phyloP scores from a whole-genome alignment of 495 filamentous ascomycete genomes.

The Hypoxylon perforatum region DNA sequence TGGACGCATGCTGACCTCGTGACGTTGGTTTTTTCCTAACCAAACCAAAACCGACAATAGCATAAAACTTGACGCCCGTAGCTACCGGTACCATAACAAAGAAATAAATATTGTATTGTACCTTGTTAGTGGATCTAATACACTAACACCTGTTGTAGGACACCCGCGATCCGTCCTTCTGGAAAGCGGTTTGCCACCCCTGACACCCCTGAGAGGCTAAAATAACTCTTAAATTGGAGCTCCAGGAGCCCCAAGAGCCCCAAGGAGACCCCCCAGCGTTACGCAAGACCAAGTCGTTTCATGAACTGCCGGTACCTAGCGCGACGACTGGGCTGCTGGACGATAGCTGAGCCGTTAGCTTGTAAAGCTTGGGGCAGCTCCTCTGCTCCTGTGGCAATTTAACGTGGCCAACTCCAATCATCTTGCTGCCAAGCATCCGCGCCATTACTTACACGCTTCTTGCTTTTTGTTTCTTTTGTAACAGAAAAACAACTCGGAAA shows the following conservation, averaged over 20 bases:
- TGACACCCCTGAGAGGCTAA: slow-evolving; percentile 1
- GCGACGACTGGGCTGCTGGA: slow-evolving; percentile 8
- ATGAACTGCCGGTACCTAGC: slow-evolving; percentile 36
- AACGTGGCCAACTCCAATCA: slow-evolving; percentile 21
- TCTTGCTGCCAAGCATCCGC: neutral
- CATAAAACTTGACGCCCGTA: too few relatives aligned
- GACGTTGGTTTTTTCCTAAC: too few relatives aligned
- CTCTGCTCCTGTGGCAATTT: slow-evolving; percentile 9
- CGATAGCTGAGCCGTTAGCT: slow-evolving; percentile 4
- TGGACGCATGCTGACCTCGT: too few relatives aligned
- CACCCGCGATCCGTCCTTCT: slow-evolving; percentile 23
- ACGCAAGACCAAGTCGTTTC: slow-evolving; percentile 38
- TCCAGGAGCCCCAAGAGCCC: too few relatives aligned
- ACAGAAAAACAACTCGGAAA: too few relatives aligned
- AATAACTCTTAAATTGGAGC: slow-evolving; percentile 19
- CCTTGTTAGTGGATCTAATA: neutral
- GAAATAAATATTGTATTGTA: neutral
- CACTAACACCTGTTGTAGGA: neutral
- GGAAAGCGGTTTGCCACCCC: neutral
- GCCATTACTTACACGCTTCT: slow-evolving; percentile 24
- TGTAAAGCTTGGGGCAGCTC: too few relatives aligned
- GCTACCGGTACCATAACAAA: neutral
- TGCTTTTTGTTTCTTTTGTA: too few relatives aligned
- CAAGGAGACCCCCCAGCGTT: slow-evolving; percentile 2
- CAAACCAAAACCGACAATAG: too few relatives aligned